Evolutionary conservation across 208 protist genomes (phyloP), one percentile per base, ranked within the genome.

Genomic region (Leishmania major): DNA sequence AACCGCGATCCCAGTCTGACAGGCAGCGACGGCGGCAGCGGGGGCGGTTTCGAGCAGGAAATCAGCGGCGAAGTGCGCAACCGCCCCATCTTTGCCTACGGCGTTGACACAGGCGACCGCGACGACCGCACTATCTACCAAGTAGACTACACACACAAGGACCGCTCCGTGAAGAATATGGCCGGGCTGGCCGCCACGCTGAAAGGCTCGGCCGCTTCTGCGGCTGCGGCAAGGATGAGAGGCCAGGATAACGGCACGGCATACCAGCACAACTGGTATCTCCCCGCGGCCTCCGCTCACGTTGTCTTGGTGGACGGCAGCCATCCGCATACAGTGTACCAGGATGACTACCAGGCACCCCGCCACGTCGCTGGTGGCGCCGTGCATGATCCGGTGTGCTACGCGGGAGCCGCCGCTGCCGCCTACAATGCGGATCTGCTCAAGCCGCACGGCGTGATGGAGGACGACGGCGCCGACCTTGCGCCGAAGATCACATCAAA

Each of bases 1-100:
- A 95, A 95, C 77, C 85, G 91, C 8, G 84, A 94, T 37, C 79
- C 84, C n/a, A 25, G 28, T 11, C 7, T 31, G 43, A 57, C 13
- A 35, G 55, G 57, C 62, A 70, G 59, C 74, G 17, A 1, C 53
- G 66, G 45, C 19, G 64, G 74, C 67, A 43, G 37, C 13, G 73
- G 51, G 60, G 79, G 69, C 13, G 60, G 69, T 66, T 71, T 75
- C 51, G 84, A 79, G 6, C 57, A n/a, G 35, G 78, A 57, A 19
- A 67, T 97, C n/a, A 95, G 94, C 72, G 91, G 94, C 1, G 89
- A 91, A 22, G 92, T 95, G 17, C 94, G 90, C 60, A 97, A 95
- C 67, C 90, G 92, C 3, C 91, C 91, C 17, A 88, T 92, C 69
- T 95, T 95, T 53, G 88, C 78, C 80, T 86, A 87, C 77, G 81